These are phyloP conservation scores for Brassica balearica DNA, from an alignment of 441 rosid species.

Conservation along the genomic window DNA sequence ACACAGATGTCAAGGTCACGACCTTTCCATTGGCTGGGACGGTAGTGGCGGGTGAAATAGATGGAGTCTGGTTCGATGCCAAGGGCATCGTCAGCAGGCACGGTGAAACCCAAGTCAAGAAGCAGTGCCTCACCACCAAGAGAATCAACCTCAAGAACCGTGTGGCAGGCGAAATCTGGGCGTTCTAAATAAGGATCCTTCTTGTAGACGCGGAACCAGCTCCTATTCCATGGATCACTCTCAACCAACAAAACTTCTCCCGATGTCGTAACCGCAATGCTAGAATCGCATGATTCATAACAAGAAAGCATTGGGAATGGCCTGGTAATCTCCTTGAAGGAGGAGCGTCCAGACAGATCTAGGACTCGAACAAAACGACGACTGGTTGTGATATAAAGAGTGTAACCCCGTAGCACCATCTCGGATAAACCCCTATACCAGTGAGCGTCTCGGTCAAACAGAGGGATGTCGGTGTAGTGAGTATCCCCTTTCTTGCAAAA, in stretches of 20 bases:
- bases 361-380: background rate
- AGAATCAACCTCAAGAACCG: background rate
- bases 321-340: background rate
- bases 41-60: background rate
- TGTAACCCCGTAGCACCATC: background rate
- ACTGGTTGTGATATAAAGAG: background rate
- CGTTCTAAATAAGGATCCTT: background rate
- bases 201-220: background rate
- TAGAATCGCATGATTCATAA: background rate
- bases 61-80: background rate
- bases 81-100: background rate
- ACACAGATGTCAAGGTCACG: background rate
- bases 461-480: background rate
- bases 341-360: background rate
- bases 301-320: background rate
- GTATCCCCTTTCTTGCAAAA: slow-evolving; percentile 9
- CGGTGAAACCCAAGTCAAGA: background rate
- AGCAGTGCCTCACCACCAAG: background rate
- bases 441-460: background rate
- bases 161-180: background rate
- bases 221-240: background rate
- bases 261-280: background rate
- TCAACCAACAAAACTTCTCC: background rate
- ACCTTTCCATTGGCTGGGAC: background rate
- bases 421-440: background rate